These are phyloP conservation scores for Trichosporon sp. DNA, from an alignment of 1,284 basidiomycete genomes.

Conservation along the genomic window DNA sequence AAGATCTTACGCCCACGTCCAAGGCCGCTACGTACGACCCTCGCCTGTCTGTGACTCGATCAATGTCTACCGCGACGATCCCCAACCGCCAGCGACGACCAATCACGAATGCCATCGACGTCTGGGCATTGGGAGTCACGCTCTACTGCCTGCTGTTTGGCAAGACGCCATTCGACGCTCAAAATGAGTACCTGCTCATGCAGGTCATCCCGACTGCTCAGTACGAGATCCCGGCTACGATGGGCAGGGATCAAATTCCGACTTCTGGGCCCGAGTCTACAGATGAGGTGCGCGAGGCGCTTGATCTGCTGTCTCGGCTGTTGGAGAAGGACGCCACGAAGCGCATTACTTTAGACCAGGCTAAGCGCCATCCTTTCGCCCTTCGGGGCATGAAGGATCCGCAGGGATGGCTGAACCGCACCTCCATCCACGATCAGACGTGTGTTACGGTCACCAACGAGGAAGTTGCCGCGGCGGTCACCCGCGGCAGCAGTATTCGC, in stretches of 20 bases:
- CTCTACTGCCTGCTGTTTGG: constrained; percentile 93
- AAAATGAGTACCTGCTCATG: constrained; percentile 76
- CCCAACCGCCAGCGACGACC: constrained; percentile 54
- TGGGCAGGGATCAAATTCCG: constrained; percentile 66
- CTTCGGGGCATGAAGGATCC: constrained; percentile 66
- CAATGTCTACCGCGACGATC: constrained; percentile 30
- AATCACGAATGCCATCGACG: constrained; percentile 92
- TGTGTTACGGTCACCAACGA: constrained; percentile 67
- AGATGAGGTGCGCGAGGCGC: constrained; percentile 54
- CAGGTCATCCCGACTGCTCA: constrained; percentile 73
- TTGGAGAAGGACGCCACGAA: constrained; percentile 75
- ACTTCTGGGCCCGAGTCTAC: constrained; percentile 52
- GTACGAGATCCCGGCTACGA: constrained; percentile 63
- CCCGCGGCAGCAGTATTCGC: constrained; percentile 34
- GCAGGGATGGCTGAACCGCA: constrained; percentile 70
- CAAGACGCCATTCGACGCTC: constrained; percentile 61
- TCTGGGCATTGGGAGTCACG: constrained; percentile 99
- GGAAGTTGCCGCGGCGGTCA: constrained; percentile 72
- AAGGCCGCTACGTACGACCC: background rate
- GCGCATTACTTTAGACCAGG: constrained; percentile 73
- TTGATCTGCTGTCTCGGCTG: constrained; percentile 67
- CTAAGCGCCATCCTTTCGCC: constrained; percentile 77
- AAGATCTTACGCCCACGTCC: background rate
- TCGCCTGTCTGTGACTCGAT: constrained; percentile 15
- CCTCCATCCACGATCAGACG: constrained; percentile 58